phyloP scores from a whole-genome alignment of 2,329 filamentous ascomycete genomes.

The Colletotrichum sp. region DNA sequence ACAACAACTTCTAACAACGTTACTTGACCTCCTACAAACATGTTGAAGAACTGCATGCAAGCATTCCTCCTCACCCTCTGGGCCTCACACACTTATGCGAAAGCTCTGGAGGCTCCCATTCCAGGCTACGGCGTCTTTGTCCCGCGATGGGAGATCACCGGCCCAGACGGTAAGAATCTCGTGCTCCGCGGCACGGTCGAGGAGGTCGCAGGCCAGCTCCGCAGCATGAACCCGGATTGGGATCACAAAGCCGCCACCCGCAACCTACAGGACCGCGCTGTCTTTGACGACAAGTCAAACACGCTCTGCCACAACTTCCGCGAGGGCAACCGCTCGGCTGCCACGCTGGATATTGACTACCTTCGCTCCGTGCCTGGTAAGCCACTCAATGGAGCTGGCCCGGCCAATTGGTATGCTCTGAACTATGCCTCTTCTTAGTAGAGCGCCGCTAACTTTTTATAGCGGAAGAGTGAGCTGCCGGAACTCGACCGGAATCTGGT shows the following conservation, averaged over 20 bases:
- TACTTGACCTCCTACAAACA: neutral
- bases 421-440: rapidly evolving
- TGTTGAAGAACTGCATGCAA: neutral
- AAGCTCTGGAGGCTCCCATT: neutral
- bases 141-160: neutral
- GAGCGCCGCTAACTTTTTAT: rapidly evolving
- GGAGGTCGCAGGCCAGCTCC: neutral
- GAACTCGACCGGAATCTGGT: neutral
- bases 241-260: neutral
- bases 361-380: neutral
- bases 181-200: neutral
- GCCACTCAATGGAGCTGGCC: slow-evolving; percentile 3
- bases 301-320: slow-evolving; percentile 5
- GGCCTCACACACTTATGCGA: neutral
- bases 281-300: neutral
- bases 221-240: neutral
- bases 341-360: neutral
- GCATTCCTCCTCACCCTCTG: neutral
- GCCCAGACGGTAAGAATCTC: neutral
- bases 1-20: neutral
- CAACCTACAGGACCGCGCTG: neutral
- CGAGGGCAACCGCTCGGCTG: neutral
- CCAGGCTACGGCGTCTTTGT: neutral
- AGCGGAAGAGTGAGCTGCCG: slow-evolving; percentile 8
- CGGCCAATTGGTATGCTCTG: neutral